phyloP scores from a whole-genome alignment of 345 rosid species.

The Trapa incisa region DNA sequence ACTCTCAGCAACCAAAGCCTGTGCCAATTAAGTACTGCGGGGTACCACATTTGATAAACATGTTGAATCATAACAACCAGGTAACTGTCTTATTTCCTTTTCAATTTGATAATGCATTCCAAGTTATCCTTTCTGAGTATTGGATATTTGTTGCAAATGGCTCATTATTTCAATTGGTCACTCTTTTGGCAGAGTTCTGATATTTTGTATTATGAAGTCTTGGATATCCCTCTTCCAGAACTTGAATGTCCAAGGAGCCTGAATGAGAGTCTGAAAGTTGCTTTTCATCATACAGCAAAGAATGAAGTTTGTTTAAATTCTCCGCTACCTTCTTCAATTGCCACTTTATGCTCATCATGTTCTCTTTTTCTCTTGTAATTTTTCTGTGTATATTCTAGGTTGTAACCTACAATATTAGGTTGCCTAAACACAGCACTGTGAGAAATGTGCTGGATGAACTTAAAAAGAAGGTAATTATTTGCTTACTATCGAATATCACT shows the following conservation, averaged over 20 bases:
- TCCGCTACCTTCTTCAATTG: conserved; percentile 1
- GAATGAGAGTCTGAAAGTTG: conserved; percentile 90
- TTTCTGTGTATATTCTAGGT: conserved; percentile 27
- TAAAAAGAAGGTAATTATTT: conserved; percentile 55
- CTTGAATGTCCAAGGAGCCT: conserved; percentile 79
- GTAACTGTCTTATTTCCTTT: conserved; percentile 19
- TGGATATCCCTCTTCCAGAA: conserved; percentile 98
- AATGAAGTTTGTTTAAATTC: conserved; percentile 48
- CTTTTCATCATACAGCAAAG: conserved; percentile 67
- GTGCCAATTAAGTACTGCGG: conserved; percentile 84
- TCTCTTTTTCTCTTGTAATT: neutral
- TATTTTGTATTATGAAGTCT: conserved; percentile 86
- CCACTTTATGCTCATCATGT: neutral
- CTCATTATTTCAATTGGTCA: conserved; percentile 1
- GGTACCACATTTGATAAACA: conserved; percentile 75
- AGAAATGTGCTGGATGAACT: conserved; percentile 87
- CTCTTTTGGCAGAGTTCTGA: conserved; percentile 62
- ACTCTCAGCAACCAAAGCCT: conserved; percentile 97
- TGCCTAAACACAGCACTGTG: conserved; percentile 93
- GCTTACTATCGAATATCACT: neutral
- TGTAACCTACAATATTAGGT: conserved; percentile 67
- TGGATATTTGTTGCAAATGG: neutral
- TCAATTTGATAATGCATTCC: neutral
- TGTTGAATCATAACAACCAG: conserved; percentile 91
- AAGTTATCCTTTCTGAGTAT: neutral